phyloP scores from a whole-genome alignment of 176 grass and related monocot species.

The Ananas comosus region DNA sequence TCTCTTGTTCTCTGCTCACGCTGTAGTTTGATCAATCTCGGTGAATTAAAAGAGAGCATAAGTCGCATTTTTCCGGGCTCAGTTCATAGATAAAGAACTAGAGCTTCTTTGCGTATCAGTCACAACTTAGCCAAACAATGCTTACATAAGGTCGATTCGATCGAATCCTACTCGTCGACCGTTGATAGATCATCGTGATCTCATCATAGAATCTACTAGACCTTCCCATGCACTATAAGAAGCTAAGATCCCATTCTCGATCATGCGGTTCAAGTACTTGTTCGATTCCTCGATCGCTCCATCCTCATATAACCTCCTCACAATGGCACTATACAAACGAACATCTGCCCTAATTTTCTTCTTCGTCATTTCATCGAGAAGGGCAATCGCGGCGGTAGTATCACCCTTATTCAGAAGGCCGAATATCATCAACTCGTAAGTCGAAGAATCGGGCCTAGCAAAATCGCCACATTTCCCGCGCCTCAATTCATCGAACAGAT shows the following conservation, averaged over 20 bases:
- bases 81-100: neutral
- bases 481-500: conserved; percentile 7
- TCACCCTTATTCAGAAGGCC: conserved; percentile 4
- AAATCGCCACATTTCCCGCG: neutral
- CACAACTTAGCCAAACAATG: neutral
- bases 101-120: neutral
- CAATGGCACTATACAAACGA: conserved; percentile 5
- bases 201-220: neutral
- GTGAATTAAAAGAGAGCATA: neutral
- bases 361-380: neutral
- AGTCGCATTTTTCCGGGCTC: neutral
- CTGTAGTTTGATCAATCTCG: neutral
- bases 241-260: conserved; percentile 14
- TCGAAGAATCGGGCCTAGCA: conserved; percentile 1
- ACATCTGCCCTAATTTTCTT: neutral
- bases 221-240: conserved; percentile 4
- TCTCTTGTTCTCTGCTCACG: too few species aligned
- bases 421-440: conserved; percentile 7
- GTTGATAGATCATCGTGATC: neutral
- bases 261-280: conserved; percentile 5
- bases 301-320: neutral
- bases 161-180: neutral
- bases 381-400: neutral
- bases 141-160: neutral
- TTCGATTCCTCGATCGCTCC: conserved; percentile 3